Evolutionary conservation across 176 grass and related monocot genomes (phyloP).

Genomic region (Tillandsia leiboldiana): DNA sequence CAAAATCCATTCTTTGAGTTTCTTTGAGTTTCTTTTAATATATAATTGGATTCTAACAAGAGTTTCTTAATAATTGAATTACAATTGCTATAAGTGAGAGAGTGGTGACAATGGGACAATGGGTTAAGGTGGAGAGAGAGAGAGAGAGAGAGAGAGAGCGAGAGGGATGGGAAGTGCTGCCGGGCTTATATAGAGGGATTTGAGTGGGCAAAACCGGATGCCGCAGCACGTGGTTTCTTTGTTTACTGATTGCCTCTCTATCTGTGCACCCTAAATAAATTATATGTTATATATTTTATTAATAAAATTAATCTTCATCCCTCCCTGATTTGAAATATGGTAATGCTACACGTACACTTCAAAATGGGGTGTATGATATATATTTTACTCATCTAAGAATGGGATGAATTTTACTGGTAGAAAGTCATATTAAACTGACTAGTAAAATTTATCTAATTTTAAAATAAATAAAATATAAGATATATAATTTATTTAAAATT

Average conservation of each 20-base stretch:
- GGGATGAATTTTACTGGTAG: too few relatives aligned
- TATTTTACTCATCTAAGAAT: too few relatives aligned
- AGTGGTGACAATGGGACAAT: background rate
- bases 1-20: constrained; percentile 25
- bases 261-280: background rate
- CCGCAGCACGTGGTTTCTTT: background rate
- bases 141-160: background rate
- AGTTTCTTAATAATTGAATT: too few relatives aligned
- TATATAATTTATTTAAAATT: too few relatives aligned
- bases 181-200: background rate
- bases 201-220: constrained; percentile 3
- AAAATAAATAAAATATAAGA: too few relatives aligned
- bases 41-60: background rate
- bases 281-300: too few relatives aligned
- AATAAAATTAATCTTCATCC: constrained; percentile 13
- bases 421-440: constrained; percentile 16
- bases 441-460: too few relatives aligned
- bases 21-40: too few relatives aligned
- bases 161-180: background rate
- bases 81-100: too few relatives aligned
- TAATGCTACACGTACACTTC: too few relatives aligned
- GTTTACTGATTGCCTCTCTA: constrained; percentile 12
- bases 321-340: too few relatives aligned
- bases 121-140: background rate
- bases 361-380: too few relatives aligned